Conservation (phyloP, 345 rosid genomes). For the Bruguiera parviflora region DNA sequence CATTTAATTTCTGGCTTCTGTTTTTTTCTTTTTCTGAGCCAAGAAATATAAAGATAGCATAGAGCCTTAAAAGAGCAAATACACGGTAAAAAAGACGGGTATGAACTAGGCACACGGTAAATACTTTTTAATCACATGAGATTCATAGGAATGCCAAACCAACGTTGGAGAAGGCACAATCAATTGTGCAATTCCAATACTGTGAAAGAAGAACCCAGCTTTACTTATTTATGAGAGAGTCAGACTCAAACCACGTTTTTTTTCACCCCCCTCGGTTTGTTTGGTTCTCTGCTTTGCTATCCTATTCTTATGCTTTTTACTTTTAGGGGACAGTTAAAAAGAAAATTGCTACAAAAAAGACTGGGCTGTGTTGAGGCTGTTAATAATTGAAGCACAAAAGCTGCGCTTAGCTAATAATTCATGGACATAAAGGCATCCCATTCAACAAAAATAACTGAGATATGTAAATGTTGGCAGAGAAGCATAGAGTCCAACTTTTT, state of each 20-base stretch:
- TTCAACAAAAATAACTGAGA: conserved; percentile 5
- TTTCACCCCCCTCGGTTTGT: not conserved
- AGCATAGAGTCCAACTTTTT: not conserved
- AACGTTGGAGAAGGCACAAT: not conserved
- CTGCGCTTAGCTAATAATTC: conserved; percentile 21
- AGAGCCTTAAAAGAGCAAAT: no score
- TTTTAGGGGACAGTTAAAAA: not conserved
- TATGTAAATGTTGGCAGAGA: conserved; percentile 3
- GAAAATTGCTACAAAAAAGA: not conserved
- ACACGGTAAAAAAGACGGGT: no score
- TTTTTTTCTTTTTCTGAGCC: no score
- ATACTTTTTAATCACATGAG: no score
- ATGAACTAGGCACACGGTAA: no score
- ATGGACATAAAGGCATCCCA: conserved; percentile 17
- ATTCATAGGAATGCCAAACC: not conserved
- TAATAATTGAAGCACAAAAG: conserved; percentile 27
- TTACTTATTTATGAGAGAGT: not conserved
- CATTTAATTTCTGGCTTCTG: no score
- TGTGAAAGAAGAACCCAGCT: not conserved
- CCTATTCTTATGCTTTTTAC: not conserved
- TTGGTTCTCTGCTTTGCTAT: not conserved
- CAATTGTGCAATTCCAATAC: not conserved
- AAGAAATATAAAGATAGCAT: no score
- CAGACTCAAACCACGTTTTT: not conserved
- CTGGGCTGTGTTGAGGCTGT: conserved; percentile 8